phyloP scores from a whole-genome alignment of 495 filamentous ascomycete species.

The Trichoderma reesei region DNA sequence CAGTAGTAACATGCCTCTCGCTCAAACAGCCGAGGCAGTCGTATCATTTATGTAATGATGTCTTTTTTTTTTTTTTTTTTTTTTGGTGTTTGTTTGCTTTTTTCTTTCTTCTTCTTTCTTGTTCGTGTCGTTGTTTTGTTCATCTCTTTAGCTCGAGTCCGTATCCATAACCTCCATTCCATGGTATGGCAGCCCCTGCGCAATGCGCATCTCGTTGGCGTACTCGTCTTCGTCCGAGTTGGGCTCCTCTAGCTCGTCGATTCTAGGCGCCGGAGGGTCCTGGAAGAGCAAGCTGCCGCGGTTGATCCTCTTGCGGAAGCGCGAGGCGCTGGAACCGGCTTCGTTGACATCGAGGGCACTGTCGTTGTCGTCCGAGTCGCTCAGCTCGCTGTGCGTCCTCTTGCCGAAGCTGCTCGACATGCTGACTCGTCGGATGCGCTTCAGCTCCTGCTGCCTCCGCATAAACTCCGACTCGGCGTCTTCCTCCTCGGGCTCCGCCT shows the following conservation, averaged over 20 bases:
- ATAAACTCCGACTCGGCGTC: conserved; percentile 4
- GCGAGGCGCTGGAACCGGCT: conserved; percentile 5
- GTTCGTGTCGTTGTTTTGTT: neutral
- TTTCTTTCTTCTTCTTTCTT: neutral
- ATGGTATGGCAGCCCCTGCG: conserved; percentile 9
- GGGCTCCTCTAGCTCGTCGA: conserved; percentile 12
- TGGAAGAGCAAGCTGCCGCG: conserved; percentile 13
- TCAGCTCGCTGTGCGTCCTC: conserved; percentile 13
- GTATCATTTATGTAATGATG: neutral
- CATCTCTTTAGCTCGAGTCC: conserved; percentile 6
- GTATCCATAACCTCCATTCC: conserved; percentile 9
- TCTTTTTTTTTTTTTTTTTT: neutral
- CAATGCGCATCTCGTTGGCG: neutral
- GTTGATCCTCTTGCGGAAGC: conserved; percentile 7
- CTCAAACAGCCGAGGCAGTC: neutral
- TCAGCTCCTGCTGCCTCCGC: conserved; percentile 8
- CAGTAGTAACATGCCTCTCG: neutral
- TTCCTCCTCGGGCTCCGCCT: conserved; percentile 24
- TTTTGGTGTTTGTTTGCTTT: neutral
- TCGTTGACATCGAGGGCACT: conserved; percentile 9
- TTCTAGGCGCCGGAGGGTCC: conserved; percentile 6
- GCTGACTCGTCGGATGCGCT: conserved; percentile 9
- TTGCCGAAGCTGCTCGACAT: conserved; percentile 12
- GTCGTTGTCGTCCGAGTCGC: conserved; percentile 11
- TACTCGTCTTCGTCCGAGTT: conserved; percentile 12